Conservation (phyloP, 768 basidiomycete species). For the Strobilomyces echinocephalus region DNA sequence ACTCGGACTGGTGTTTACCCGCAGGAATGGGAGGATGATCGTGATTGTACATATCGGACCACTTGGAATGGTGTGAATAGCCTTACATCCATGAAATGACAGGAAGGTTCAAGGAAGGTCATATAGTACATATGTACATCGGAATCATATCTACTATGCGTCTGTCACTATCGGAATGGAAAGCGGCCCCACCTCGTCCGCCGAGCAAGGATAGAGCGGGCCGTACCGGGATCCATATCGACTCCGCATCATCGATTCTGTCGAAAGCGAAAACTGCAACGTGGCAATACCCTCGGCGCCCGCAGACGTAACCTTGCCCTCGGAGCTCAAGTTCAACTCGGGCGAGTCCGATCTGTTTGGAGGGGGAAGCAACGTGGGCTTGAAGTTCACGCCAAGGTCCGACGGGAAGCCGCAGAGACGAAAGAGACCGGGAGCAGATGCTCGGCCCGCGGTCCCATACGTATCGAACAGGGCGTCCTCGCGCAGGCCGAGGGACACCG, state of each 20-base stretch:
- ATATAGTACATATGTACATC: background rate
- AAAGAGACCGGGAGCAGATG: background rate
- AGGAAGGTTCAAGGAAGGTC: background rate
- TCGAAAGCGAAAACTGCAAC: slow-evolving; percentile 1
- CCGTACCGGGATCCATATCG: slow-evolving; percentile 1
- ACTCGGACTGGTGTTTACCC: slow-evolving; percentile 19
- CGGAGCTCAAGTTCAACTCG: slow-evolving; percentile 3
- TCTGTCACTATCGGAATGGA: slow-evolving; percentile 4
- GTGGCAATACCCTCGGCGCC: background rate
- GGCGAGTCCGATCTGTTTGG: background rate
- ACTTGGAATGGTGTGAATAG: slow-evolving; percentile 1
- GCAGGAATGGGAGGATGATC: slow-evolving; percentile 26
- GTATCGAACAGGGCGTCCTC: background rate
- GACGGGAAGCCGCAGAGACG: background rate
- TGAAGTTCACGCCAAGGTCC: background rate
- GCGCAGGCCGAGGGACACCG: background rate
- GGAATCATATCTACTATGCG: background rate
- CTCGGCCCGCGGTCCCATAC: background rate
- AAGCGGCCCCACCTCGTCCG: slow-evolving; percentile 8
- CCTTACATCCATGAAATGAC: background rate
- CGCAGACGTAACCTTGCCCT: background rate
- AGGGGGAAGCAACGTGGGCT: background rate
- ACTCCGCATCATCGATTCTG: background rate
- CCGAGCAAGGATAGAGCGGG: slow-evolving; percentile 6
- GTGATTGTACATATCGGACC: slow-evolving; percentile 23